Percentiles rank a stretch among this genome's conserved stretches.
Conservation (phyloP, 306 rosid genomes). For the Lathyrus sativus region DNA sequence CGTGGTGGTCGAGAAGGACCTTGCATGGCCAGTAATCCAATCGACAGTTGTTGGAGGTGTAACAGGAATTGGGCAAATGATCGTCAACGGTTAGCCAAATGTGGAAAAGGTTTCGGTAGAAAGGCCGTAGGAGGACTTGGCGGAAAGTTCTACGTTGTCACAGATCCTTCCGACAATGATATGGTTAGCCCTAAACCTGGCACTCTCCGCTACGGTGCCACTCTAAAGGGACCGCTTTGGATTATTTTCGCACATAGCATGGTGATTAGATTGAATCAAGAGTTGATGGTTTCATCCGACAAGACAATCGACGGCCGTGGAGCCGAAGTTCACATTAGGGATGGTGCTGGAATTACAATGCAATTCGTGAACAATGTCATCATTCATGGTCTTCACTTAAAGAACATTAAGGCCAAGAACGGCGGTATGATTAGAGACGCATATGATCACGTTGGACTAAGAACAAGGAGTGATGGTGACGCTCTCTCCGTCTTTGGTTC, state of each 20-base stretch:
- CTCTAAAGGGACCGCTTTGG: constrained; percentile 71
- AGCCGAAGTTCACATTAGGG: constrained; percentile 50
- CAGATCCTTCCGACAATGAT: constrained; percentile 58
- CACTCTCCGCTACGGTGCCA: constrained; percentile 57
- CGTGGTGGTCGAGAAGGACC: background rate
- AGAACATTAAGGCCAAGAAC: background rate
- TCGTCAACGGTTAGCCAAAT: constrained; percentile 56
- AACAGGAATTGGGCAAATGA: constrained; percentile 52
- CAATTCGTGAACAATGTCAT: constrained; percentile 62
- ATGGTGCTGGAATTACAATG: constrained; percentile 65
- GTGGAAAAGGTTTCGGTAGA: constrained; percentile 73
- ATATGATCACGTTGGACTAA: constrained; percentile 47
- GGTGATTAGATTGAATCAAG: constrained; percentile 56
- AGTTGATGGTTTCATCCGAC: constrained; percentile 59
- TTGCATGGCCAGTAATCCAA: constrained; percentile 75
- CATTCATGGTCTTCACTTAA: constrained; percentile 62
- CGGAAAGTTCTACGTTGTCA: constrained; percentile 55
- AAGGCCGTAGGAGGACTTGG: constrained; percentile 60
- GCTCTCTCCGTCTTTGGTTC: constrained; percentile 70
- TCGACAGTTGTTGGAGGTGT: constrained; percentile 91
- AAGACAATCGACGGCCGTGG: constrained; percentile 97
- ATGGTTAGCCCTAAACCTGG: constrained; percentile 57
- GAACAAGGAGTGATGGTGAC: constrained; percentile 72
- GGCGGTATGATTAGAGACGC: constrained; percentile 80
- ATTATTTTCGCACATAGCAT: constrained; percentile 63